Evolutionary conservation across 768 basidiomycete species (phyloP).

Genomic region (Lentinula guzmanii): DNA sequence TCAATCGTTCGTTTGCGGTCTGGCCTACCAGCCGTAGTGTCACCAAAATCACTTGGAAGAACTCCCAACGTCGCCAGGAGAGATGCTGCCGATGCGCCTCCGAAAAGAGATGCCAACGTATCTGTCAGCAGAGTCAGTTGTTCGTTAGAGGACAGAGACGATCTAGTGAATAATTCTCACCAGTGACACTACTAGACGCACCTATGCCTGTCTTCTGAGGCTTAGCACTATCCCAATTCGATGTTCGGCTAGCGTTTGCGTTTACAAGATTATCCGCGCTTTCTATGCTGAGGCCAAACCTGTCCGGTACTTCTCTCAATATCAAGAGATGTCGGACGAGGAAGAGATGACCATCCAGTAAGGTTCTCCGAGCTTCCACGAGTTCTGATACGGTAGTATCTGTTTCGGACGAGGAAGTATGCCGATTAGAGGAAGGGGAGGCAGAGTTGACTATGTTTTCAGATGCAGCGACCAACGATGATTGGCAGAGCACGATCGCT

Average conservation of each 20-base stretch:
- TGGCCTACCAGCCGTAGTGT: not conserved
- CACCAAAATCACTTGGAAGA: not conserved
- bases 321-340: slow-evolving; percentile 86
- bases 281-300: slow-evolving; percentile 56
- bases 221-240: not conserved
- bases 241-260: slow-evolving; percentile 54
- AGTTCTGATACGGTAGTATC: not conserved
- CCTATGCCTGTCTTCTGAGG: slow-evolving; percentile 20
- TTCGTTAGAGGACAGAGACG: too few species aligned
- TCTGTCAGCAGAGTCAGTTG: slow-evolving; percentile 26
- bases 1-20: slow-evolving; percentile 7
- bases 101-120: slow-evolving; percentile 8
- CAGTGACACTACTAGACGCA: slow-evolving; percentile 48
- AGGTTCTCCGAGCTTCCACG: not conserved
- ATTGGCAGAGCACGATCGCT: slow-evolving; percentile 75
- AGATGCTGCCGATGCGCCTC: slow-evolving; percentile 5
- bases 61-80: slow-evolving; percentile 3
- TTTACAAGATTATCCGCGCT: slow-evolving; percentile 38
- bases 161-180: slow-evolving; percentile 32
- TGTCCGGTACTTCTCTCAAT: slow-evolving; percentile 83
- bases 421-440: slow-evolving; percentile 8
- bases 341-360: slow-evolving; percentile 78
- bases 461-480: slow-evolving; percentile 72
- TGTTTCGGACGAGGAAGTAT: not conserved
- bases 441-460: slow-evolving; percentile 44